phyloP scores from a whole-genome alignment of 1,139 yeast genomes.

The Lodderomyces pseudojiufengensis region DNA sequence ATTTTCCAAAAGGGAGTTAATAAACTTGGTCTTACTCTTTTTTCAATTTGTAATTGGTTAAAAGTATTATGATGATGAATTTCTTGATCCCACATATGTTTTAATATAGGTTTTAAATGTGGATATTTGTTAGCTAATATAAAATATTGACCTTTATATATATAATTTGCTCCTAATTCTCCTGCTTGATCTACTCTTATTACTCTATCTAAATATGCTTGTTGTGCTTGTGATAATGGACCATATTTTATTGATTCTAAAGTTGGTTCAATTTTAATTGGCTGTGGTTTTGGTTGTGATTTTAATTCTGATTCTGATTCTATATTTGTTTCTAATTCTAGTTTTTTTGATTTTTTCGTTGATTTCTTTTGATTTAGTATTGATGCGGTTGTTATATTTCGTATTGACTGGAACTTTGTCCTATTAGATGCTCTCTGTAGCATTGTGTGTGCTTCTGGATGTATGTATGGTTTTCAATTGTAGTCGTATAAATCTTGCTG shows the following conservation, averaged over 20 bases:
- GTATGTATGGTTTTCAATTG: no score
- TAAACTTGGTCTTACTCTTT: slow-evolving; percentile 86
- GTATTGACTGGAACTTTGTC: no score
- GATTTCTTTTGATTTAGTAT: background rate
- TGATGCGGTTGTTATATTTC: background rate
- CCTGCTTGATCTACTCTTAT: slow-evolving; percentile 98
- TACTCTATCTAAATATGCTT: slow-evolving; percentile 68
- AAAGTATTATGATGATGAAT: slow-evolving; percentile 85
- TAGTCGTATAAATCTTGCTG: no score
- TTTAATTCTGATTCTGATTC: no score
- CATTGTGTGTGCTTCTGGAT: no score
- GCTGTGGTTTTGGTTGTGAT: background rate
- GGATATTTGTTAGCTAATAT: slow-evolving; percentile 71
- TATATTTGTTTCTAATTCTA: slow-evolving; percentile 17
- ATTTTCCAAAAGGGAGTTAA: slow-evolving; percentile 90
- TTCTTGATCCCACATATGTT: slow-evolving; percentile 99
- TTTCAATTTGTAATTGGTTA: slow-evolving; percentile 66
- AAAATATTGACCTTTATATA: slow-evolving; percentile 85
- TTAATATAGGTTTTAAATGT: slow-evolving; percentile 65
- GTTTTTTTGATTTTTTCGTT: no score
- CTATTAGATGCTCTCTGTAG: no score
- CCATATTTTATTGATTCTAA: slow-evolving; percentile 31
- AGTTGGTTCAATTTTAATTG: slow-evolving; percentile 17
- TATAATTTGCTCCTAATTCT: slow-evolving; percentile 94
- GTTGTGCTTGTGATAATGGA: slow-evolving; percentile 54